Evolutionary conservation across 768 basidiomycete genomes (phyloP), one percentile per base, ranked within the genome.

Genomic region (Amyloporia xantha): DNA sequence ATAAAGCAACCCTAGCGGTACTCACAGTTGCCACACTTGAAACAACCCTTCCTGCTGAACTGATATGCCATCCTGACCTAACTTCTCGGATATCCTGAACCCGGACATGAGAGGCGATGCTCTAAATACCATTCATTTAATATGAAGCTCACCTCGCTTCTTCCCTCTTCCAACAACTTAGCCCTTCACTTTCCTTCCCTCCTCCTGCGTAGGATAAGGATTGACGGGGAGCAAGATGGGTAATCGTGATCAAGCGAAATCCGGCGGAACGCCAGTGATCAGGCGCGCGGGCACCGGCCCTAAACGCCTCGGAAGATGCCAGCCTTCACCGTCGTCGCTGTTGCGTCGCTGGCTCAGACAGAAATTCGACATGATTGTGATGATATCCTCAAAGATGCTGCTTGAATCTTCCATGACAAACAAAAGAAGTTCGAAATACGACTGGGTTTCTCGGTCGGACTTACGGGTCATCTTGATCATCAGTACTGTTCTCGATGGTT

Each of bases 1-100:
- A 35, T 50, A 11, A 5, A 9, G n/a, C 43, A 30, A 53, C 51
- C 42, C 52, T 55, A 56, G 27, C 39, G 30, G 50, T 47, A 79
- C 83, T 70, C 66, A 90, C 91, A 76, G 68, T 91, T 91, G 65
- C 91, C 91, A 65, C 91, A 94, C 75, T 91, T 94, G 73, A 86
- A 92, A 65, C 89, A 92, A 56, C 87, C 87, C 73, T 89, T 91
- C 76, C 82, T 84, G 52, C 84, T 80, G 74, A 82, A 82, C 67
- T 85, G 84, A 71, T 77, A 86, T 69, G 86, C 83, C 86, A 89
- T 89, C 65, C 67, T 75, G 64, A 67, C 68, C 69, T 61, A 66
- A 68, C 69, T 73, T 68, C 66, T 58, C 61, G 42, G 55, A 59
- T 54, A 55, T 52, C 54, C 59, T 62, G 53, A 48, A 52, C 47